phyloP scores from a whole-genome alignment of 2,329 filamentous ascomycete genomes.

The Phaeophleospora eucalypticola region DNA sequence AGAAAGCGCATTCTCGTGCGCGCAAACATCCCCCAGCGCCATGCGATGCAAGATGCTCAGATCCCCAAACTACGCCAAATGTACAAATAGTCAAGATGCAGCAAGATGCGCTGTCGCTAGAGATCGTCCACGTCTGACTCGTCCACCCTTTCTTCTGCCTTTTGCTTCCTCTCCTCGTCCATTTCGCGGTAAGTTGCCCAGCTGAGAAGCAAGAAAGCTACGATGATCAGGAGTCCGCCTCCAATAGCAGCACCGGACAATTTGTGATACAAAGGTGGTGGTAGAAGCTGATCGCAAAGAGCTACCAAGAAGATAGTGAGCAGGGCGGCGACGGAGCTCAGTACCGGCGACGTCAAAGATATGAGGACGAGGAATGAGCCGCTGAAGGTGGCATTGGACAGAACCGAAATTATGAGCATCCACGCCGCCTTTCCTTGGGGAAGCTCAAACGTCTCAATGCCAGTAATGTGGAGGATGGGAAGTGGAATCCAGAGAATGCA shows the following conservation, averaged over 20 bases:
- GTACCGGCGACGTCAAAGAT: slow-evolving; percentile 83
- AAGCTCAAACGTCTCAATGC: slow-evolving; percentile 77
- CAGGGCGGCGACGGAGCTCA: slow-evolving; percentile 80
- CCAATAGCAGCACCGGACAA: slow-evolving; percentile 70
- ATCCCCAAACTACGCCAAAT: background rate
- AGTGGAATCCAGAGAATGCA: slow-evolving; percentile 87
- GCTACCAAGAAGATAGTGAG: slow-evolving; percentile 97
- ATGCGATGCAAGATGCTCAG: background rate
- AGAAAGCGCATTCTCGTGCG: background rate
- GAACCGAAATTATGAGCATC: slow-evolving; percentile 73
- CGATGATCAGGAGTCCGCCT: slow-evolving; percentile 83
- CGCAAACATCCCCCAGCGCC: slow-evolving; percentile 3
- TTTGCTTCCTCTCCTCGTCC: slow-evolving; percentile 71
- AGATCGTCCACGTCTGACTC: slow-evolving; percentile 43
- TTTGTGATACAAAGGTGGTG: slow-evolving; percentile 62
- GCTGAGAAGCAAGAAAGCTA: slow-evolving; percentile 79
- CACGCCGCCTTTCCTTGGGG: slow-evolving; percentile 73
- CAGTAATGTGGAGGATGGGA: slow-evolving; percentile 73
- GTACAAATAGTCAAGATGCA: background rate
- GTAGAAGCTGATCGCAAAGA: slow-evolving; percentile 81
- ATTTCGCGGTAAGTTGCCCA: slow-evolving; percentile 94
- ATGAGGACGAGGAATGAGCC: slow-evolving; percentile 92
- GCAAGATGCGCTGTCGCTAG: background rate
- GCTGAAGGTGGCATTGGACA: slow-evolving; percentile 88
- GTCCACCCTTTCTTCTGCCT: slow-evolving; percentile 38